Percentiles rank a stretch among this genome's conserved stretches.
Evolutionary conservation across 192 early-diverging fungal genomes (phyloP).

Genomic region (Linnemannia schmuckeri): DNA sequence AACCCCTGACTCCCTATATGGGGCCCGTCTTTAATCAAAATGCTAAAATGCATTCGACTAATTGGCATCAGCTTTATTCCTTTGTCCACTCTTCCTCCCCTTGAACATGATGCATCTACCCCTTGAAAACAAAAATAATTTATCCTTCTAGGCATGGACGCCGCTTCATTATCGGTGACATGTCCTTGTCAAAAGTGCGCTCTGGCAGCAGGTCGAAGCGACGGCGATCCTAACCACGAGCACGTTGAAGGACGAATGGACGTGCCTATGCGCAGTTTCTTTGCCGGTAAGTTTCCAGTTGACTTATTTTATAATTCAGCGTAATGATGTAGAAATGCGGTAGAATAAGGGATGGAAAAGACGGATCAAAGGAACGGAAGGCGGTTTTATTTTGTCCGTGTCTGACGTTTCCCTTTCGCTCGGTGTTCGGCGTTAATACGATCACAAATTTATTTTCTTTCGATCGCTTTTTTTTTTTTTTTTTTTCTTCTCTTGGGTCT

Average conservation of each 20-base stretch:
- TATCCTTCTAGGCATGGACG: conserved; percentile 41
- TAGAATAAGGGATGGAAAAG: background rate
- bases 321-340: background rate
- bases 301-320: background rate
- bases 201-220: conserved; percentile 33
- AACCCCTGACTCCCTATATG: background rate
- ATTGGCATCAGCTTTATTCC: background rate
- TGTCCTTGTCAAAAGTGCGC: conserved; percentile 52
- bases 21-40: background rate
- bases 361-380: background rate
- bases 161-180: conserved; percentile 48
- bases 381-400: conserved; percentile 3
- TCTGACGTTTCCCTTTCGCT: background rate
- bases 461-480: background rate
- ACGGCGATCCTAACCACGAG: conserved; percentile 48
- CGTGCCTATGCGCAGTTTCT: conserved; percentile 52
- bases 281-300: conserved; percentile 20
- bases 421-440: background rate
- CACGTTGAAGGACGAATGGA: conserved; percentile 55
- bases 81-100: background rate
- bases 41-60: background rate
- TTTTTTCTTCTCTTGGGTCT: too few species aligned
- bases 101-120: background rate
- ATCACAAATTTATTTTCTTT: background rate
- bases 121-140: background rate